Percentiles rank a stretch among this genome's conserved stretches.
phyloP scores from a whole-genome alignment of 306 rosid genomes.

The Ochetophila trinervis region DNA sequence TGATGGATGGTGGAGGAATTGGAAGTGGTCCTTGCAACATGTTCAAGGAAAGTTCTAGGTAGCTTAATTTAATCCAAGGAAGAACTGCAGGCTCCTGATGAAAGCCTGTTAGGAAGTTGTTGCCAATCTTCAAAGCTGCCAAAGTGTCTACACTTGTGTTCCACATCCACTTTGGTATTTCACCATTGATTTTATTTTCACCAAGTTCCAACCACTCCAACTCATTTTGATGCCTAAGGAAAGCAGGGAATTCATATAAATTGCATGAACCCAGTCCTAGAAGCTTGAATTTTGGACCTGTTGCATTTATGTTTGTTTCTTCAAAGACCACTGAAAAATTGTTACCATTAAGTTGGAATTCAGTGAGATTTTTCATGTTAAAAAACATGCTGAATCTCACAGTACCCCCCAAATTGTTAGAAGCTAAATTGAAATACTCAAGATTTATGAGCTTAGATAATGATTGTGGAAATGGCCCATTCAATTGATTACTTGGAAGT shows the following conservation, averaged over 20 bases:
- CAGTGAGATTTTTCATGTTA: background rate
- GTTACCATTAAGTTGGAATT: slow-evolving; percentile 7
- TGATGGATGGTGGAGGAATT: slow-evolving; percentile 3
- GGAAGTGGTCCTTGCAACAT: slow-evolving; percentile 17
- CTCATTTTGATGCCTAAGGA: slow-evolving; percentile 18
- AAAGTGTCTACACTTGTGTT: slow-evolving; percentile 17
- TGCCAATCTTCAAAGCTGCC: slow-evolving; percentile 3
- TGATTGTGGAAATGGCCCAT: slow-evolving; percentile 18
- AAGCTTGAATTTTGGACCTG: background rate
- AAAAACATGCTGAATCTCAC: slow-evolving; percentile 13
- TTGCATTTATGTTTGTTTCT: background rate
- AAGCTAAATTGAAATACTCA: background rate
- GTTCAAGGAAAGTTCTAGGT: slow-evolving; percentile 5
- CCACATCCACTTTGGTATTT: slow-evolving; percentile 26
- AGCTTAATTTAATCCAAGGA: background rate
- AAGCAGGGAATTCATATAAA: slow-evolving; percentile 16
- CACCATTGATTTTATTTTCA: slow-evolving; percentile 25
- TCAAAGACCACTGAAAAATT: slow-evolving; percentile 17
- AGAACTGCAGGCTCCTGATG: background rate
- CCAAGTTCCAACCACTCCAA: slow-evolving; percentile 11
- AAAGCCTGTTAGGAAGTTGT: slow-evolving; percentile 9
- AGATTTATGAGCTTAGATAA: slow-evolving; percentile 10
- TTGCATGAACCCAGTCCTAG: slow-evolving; percentile 14
- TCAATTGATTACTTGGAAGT: background rate
- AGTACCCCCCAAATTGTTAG: slow-evolving; percentile 14